These are phyloP conservation scores for Suhomyces sp. DNA, from an alignment of 805 yeast genomes.

Conservation along the genomic window DNA sequence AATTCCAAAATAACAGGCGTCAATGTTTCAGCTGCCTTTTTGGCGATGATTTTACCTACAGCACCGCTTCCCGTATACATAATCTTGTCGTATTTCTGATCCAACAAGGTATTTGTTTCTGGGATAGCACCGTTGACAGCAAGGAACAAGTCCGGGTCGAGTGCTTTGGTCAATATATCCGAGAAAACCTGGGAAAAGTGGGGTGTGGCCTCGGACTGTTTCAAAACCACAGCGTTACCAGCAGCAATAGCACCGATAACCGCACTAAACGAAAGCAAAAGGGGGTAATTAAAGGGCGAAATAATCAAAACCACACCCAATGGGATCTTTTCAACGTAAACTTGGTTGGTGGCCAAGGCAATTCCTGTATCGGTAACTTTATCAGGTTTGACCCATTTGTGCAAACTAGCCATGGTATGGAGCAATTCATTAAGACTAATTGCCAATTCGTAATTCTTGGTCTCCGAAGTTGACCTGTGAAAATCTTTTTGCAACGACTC, in stretches of 20 bases:
- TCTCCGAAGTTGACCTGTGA: slow-evolving; percentile 61
- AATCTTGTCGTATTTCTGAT: slow-evolving; percentile 73
- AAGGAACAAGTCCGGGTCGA: slow-evolving; percentile 55
- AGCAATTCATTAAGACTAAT: slow-evolving; percentile 54
- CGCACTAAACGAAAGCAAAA: slow-evolving; percentile 60
- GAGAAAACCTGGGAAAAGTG: slow-evolving; percentile 55
- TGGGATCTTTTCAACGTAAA: slow-evolving; percentile 37
- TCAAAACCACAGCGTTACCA: slow-evolving; percentile 77
- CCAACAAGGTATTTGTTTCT: slow-evolving; percentile 58
- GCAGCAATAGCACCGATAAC: slow-evolving; percentile 78
- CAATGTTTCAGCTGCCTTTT: slow-evolving; percentile 78
- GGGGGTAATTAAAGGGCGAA: slow-evolving; percentile 80
- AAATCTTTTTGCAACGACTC: slow-evolving; percentile 67
- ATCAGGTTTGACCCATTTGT: slow-evolving; percentile 58
- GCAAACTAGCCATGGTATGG: slow-evolving; percentile 56
- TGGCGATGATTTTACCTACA: slow-evolving; percentile 76
- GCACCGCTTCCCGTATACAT: slow-evolving; percentile 77
- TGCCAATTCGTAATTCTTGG: slow-evolving; percentile 55
- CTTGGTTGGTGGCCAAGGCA: slow-evolving; percentile 26
- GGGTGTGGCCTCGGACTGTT: slow-evolving; percentile 74
- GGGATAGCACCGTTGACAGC: slow-evolving; percentile 72
- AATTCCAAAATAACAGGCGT: slow-evolving; percentile 81
- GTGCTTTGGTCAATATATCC: slow-evolving; percentile 49
- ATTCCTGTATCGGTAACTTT: slow-evolving; percentile 36
- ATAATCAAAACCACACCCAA: slow-evolving; percentile 71